These are phyloP conservation scores for Pseudoturritis turrita DNA, from an alignment of 345 rosid genomes.

Conservation along the genomic window DNA sequence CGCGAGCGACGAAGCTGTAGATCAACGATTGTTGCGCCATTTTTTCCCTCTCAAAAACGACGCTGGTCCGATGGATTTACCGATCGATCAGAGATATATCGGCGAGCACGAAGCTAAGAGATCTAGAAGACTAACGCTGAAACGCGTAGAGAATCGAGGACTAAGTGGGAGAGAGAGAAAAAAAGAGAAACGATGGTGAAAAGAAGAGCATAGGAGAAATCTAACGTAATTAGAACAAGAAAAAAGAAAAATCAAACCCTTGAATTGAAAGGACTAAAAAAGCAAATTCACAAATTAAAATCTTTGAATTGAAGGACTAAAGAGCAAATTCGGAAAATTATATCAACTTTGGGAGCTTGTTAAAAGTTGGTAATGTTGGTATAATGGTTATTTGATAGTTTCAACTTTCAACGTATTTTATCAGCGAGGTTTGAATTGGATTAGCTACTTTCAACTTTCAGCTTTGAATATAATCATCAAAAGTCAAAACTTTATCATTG, in stretches of 20 bases:
- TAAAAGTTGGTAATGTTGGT: constrained; percentile 21
- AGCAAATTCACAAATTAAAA: background rate
- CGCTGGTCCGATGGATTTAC: background rate
- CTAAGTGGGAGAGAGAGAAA: background rate
- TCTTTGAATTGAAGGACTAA: background rate
- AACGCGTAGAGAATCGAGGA: constrained; percentile 31
- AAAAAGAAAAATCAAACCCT: constrained; percentile 4
- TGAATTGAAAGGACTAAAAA: background rate
- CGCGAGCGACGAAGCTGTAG: constrained; percentile 72
- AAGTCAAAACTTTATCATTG: background rate
- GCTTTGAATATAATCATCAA: background rate
- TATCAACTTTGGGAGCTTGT: background rate
- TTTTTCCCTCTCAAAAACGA: background rate
- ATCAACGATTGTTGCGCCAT: constrained; percentile 77
- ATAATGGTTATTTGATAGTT: constrained; percentile 8
- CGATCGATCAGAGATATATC: constrained; percentile 6
- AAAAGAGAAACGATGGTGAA: background rate
- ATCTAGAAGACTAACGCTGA: constrained; percentile 31
- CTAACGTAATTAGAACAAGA: constrained; percentile 7
- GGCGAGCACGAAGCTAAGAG: constrained; percentile 7
- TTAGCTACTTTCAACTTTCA: constrained; percentile 2
- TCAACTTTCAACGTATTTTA: constrained; percentile 19
- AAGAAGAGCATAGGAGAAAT: background rate
- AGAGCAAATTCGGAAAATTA: background rate
- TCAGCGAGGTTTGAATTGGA: constrained; percentile 1